Conservation (phyloP, 257 asterid species). For the Buddleja alternifolia region DNA sequence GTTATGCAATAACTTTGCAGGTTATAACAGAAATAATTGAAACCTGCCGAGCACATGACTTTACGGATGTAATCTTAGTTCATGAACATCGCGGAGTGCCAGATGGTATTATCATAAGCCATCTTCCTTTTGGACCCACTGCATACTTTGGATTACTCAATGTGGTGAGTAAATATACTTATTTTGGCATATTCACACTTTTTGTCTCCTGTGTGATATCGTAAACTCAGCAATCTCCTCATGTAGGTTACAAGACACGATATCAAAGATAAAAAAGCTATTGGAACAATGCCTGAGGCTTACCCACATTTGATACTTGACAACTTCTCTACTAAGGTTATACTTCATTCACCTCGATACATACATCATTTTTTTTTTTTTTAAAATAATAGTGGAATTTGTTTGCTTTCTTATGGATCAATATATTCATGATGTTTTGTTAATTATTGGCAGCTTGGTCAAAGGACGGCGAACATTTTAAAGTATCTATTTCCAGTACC, state of each 20-base stretch:
- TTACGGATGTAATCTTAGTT: slow-evolving; percentile 85
- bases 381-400: too few species aligned
- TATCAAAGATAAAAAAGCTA: slow-evolving; percentile 79
- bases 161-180: slow-evolving; percentile 68
- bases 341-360: neutral
- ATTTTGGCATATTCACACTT: neutral
- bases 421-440: slow-evolving; percentile 3
- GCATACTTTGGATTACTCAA: slow-evolving; percentile 90
- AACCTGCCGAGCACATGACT: slow-evolving; percentile 87
- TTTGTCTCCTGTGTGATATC: slow-evolving; percentile 20
- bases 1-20: slow-evolving; percentile 41
- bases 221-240: slow-evolving; percentile 28
- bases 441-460: slow-evolving; percentile 69
- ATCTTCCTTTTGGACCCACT: slow-evolving; percentile 95
- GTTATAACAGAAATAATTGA: slow-evolving; percentile 90
- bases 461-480: slow-evolving; percentile 80
- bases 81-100: slow-evolving; percentile 98
- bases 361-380: too few species aligned
- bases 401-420: slow-evolving; percentile 4
- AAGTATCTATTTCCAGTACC: slow-evolving; percentile 95
- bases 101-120: slow-evolving; percentile 83
- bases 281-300: slow-evolving; percentile 92
- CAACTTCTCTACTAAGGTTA: slow-evolving; percentile 76
- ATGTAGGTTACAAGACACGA: slow-evolving; percentile 92
- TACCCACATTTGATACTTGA: slow-evolving; percentile 86